Evolutionary conservation across 805 yeast genomes (phyloP).

Genomic region (Cyberlindnera mississippiensis): DNA sequence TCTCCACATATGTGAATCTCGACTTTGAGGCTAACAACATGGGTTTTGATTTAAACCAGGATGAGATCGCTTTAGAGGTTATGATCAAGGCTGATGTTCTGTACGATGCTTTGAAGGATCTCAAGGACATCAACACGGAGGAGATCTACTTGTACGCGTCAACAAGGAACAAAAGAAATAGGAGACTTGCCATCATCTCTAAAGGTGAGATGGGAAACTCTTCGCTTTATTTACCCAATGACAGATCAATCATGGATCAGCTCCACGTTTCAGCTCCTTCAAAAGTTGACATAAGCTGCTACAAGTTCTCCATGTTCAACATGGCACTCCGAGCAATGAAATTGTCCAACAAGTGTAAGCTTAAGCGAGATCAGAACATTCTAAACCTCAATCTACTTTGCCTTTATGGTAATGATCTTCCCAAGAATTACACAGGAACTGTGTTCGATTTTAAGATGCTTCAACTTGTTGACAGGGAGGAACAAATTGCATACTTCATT

Average conservation of each 20-base stretch:
- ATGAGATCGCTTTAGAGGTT: conserved; percentile 41
- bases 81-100: conserved; percentile 50
- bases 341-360: conserved; percentile 48
- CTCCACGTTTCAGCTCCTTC: conserved; percentile 36
- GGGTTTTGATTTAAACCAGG: conserved; percentile 42
- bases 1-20: conserved; percentile 40
- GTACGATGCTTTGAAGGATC: conserved; percentile 50
- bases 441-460: conserved; percentile 36
- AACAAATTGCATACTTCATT: conserved; percentile 6
- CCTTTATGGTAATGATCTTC: conserved; percentile 26
- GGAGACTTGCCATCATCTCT: conserved; percentile 48
- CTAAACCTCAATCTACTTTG: conserved; percentile 45
- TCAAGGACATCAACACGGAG: conserved; percentile 50
- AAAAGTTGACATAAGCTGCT: conserved; percentile 40
- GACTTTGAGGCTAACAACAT: conserved; percentile 30
- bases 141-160: conserved; percentile 46
- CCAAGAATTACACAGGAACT: conserved; percentile 38
- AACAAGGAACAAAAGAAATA: conserved; percentile 23
- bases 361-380: conserved; percentile 47
- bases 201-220: conserved; percentile 72
- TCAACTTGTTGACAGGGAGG: conserved; percentile 23
- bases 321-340: conserved; percentile 46
- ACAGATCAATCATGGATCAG: conserved; percentile 57
- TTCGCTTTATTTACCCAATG: conserved; percentile 62
- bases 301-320: conserved; percentile 45